Evolutionary conservation across 345 rosid genomes (phyloP), one percentile per base, ranked within the genome.

Genomic region (Murraya koenigii): DNA sequence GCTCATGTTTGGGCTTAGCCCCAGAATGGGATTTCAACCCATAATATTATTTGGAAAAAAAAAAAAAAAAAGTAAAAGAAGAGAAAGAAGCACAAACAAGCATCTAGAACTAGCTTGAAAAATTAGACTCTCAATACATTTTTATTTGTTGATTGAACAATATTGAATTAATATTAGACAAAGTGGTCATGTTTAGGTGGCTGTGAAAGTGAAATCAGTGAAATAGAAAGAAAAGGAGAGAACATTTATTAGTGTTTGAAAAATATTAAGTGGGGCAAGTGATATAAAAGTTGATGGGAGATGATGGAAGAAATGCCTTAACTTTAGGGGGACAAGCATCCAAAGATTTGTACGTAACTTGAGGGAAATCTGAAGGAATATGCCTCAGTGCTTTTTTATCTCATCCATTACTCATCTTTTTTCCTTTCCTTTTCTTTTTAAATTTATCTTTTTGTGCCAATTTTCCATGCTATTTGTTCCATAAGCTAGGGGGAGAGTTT

Each of bases 11-110:
- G 56, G 56, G 56, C 56, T 52, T 52, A 17, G 56, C 56, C 2
- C 56, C 0, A 17, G 17, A 10, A 0, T 15, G 4, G 49, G 15
- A 5, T 4, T 0, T 0, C 0, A 52, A 17, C 56, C 56, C 8
- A 17, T 49, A 49, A 13, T 15, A 49, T 49, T 15, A 15, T 5
- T n/a, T n/a, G n/a, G n/a, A 15, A 49, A 49, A 49, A 49, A 49
- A 14, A 14, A 39, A 39, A 0, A 39, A 39, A 7, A 39, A 39
- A 6, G 20, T 49, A 1, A 17, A 49, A 49, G 55, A 15, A 17
- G 5, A 49, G 55, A 49, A 49, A 49, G 55, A 49, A 15, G 55
- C 4, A 47, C 56, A 52, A 52, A 22, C 20, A 52, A 1, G 15
- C 49, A 2, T 52, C 56, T 5, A 52, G 56, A 52, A 4, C 56